Conservation (phyloP, 192 early-diverging fungal species). For the Coemansia sp. region DNA sequence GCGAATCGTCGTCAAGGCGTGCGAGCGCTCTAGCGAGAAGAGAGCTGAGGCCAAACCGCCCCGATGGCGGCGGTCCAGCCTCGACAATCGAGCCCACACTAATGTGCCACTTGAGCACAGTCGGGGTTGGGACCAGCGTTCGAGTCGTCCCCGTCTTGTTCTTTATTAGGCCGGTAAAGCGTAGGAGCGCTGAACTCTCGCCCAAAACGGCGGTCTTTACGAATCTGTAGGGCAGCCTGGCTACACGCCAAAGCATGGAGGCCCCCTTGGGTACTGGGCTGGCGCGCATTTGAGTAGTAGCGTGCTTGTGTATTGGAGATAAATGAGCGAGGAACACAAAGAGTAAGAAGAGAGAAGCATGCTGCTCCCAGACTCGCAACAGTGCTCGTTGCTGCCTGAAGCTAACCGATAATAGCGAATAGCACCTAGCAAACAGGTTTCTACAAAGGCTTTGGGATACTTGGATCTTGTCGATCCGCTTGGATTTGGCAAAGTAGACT, state of each 20-base stretch:
- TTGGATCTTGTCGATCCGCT: background rate
- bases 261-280: background rate
- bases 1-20: slow-evolving; percentile 1
- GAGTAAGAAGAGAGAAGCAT: background rate
- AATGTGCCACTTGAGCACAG: slow-evolving; percentile 27
- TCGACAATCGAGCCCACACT: slow-evolving; percentile 28
- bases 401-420: too few relatives aligned
- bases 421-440: background rate
- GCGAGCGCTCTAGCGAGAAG: background rate
- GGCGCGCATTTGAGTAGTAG: background rate
- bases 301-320: background rate
- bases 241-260: slow-evolving; percentile 9
- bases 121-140: slow-evolving; percentile 5
- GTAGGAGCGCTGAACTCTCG: slow-evolving; percentile 8
- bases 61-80: background rate
- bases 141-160: background rate
- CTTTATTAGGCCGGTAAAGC: background rate
- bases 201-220: slow-evolving; percentile 19
- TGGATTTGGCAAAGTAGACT: background rate
- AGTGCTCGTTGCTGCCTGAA: background rate
- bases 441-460: background rate
- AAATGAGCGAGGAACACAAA: background rate
- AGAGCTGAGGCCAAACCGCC: background rate
- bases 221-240: slow-evolving; percentile 12
- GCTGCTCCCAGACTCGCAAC: background rate